Evolutionary conservation across 2,329 filamentous ascomycete genomes (phyloP), one percentile per base, ranked within the genome.

Genomic region (Trichoderma asperellum): DNA sequence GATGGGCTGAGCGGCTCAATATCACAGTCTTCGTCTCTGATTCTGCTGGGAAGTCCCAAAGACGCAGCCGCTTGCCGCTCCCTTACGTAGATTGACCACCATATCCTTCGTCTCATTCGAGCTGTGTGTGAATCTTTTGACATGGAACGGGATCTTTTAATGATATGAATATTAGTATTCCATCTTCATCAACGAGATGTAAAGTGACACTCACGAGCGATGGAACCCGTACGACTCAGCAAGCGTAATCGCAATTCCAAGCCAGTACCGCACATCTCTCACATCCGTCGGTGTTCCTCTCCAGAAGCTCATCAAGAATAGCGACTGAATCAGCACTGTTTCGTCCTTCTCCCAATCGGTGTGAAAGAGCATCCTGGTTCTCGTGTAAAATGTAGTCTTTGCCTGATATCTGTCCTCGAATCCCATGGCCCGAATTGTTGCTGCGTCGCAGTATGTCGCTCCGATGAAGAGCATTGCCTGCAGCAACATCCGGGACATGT

Each of bases 231-330:
- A 79, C 0, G 84, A 85, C 72, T 87, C 83, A 0, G 85, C 84
- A 11, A 87, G 76, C 10, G 81, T 83, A 32, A 86, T 85, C 0
- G 84, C 85, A 7, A 82, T 81, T 0, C 82, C 83, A 1, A 86
- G 75, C 84, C 84, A 86, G 71, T 84, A 85, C 32, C 83, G 73
- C 14, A 82, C 81, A 73, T 86, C 83, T 18, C 82, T 79, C n/a
- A 84, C 81, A 62, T 84, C 81, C 0, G 79, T 77, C 0, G 85
- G 83, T 0, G 83, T 82, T 8, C 83, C 83, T 21, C 85, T 78
- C 85, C 85, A 87, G 70, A 86, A 87, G 72, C 85, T 87, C 77
- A 87, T 80, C 35, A 87, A 74, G 71, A 87, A 87, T 1, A 87
- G 72, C 0, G 83, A 80, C 73, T 86, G 85, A 0, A 87, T 79